A percentile compares a stretch with the other conserved stretches of the same genome.
Conservation (phyloP, 805 yeast species). For the Nakazawaea anatomiae region DNA sequence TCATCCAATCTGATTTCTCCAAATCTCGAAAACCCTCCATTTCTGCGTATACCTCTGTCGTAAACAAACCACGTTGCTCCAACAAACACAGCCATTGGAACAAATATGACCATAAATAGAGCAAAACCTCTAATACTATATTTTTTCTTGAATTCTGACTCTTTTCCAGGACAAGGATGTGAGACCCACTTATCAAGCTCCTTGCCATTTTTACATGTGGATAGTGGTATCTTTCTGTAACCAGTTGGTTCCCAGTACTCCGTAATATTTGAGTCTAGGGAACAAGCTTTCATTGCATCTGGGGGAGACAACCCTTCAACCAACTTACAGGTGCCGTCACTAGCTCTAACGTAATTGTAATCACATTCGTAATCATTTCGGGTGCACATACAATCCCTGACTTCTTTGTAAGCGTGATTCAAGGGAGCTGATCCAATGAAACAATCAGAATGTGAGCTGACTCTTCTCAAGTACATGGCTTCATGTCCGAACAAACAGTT, state of each 20-base stretch:
- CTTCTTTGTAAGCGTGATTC: conserved; percentile 45
- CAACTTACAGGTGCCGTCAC: conserved; percentile 80
- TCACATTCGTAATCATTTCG: conserved; percentile 93
- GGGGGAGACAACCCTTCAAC: conserved; percentile 69
- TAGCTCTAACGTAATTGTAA: conserved; percentile 64
- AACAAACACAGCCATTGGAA: conserved; percentile 51
- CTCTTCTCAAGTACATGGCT: conserved; percentile 52
- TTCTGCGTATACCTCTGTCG: conserved; percentile 73
- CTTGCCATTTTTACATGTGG: conserved; percentile 82
- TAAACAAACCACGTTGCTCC: conserved; percentile 64
- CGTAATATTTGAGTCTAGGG: conserved; percentile 40
- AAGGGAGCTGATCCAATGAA: conserved; percentile 65
- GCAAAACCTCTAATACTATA: conserved; percentile 49
- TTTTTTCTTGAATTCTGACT: conserved; percentile 46
- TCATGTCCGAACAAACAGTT: conserved; percentile 71
- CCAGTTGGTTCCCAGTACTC: conserved; percentile 90
- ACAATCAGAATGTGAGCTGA: conserved; percentile 53
- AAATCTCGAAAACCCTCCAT: conserved; percentile 69
- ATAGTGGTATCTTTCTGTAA: conserved; percentile 77
- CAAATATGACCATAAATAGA: conserved; percentile 43
- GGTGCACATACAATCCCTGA: conserved; percentile 75
- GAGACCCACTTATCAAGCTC: conserved; percentile 60
- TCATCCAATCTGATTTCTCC: conserved; percentile 86
- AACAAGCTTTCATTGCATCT: conserved; percentile 59
- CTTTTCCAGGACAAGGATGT: conserved; percentile 85